These are phyloP conservation scores for Colletotrichum paranaense DNA, from an alignment of 2,329 filamentous ascomycete species.

Conservation along the genomic window DNA sequence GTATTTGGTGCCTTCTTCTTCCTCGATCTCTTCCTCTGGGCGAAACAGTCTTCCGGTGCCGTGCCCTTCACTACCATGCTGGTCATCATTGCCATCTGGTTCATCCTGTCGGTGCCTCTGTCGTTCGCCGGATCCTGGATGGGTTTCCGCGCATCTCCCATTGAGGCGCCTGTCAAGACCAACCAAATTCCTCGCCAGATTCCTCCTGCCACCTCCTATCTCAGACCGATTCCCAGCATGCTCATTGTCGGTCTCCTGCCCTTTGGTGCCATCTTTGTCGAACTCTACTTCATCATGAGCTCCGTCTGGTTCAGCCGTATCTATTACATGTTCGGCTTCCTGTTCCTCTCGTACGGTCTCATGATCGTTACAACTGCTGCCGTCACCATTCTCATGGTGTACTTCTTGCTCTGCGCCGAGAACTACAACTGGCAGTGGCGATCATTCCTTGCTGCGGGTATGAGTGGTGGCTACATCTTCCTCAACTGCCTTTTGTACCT, in stretches of 20 bases:
- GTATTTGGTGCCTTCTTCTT: constrained; percentile 93
- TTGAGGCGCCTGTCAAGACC: constrained; percentile 87
- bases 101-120: constrained; percentile 92
- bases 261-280: constrained; percentile 96
- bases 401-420: constrained; percentile 94
- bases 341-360: constrained; percentile 96
- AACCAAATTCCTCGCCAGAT: constrained; percentile 99
- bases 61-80: constrained; percentile 98
- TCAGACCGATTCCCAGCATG: constrained; percentile 89
- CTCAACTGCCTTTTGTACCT: constrained; percentile 92
- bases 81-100: constrained; percentile 93
- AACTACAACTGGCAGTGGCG: constrained; percentile 99
- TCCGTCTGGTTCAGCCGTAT: constrained; percentile 99
- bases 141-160: constrained; percentile 80
- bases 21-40: constrained; percentile 96
- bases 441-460: constrained; percentile 90
- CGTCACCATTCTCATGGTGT: constrained; percentile 93
- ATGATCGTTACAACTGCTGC: constrained; percentile 97
- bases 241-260: constrained; percentile 91
- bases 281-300: constrained; percentile 99
- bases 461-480: constrained; percentile 92
- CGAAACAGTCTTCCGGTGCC: constrained; percentile 89
- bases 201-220: constrained; percentile 83
- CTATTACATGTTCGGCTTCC: constrained; percentile 99
- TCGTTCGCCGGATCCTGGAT: constrained; percentile 93